Percentiles rank a stretch among this genome's conserved stretches.
Evolutionary conservation across 2,329 filamentous ascomycete genomes (phyloP).

Genomic region (Chaetomiaceae sp.): DNA sequence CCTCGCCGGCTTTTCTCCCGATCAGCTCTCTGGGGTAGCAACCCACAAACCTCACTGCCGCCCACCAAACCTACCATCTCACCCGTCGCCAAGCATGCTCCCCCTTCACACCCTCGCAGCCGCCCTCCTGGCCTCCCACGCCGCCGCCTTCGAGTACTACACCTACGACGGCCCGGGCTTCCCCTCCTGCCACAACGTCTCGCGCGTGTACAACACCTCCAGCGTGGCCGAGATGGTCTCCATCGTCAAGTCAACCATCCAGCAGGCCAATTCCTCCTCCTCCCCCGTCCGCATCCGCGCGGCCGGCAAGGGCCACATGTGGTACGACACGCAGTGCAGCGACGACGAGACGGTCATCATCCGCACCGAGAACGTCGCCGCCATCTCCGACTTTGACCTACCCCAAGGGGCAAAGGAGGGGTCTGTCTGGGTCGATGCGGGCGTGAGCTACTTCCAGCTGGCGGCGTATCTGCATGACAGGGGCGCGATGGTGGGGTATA

Average conservation of each 20-base stretch:
- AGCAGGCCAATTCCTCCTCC: conserved; percentile 32
- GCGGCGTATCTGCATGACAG: conserved; percentile 46
- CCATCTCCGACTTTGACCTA: conserved; percentile 47
- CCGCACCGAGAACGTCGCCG: conserved; percentile 57
- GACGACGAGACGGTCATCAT: conserved; percentile 47
- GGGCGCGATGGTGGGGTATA: conserved; percentile 45
- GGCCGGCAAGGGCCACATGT: conserved; percentile 48
- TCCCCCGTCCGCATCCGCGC: conserved; percentile 44
- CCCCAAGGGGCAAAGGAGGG: conserved; percentile 35
- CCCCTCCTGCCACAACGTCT: conserved; percentile 44
- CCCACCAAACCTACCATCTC: background rate
- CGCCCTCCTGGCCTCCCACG: background rate
- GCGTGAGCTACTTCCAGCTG: conserved; percentile 49
- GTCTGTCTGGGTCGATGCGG: conserved; percentile 46
- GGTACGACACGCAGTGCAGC: conserved; percentile 52
- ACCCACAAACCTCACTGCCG: background rate
- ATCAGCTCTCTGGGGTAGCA: background rate
- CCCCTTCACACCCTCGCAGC: background rate
- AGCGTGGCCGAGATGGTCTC: conserved; percentile 40
- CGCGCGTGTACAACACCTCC: conserved; percentile 40
- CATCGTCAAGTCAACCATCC: conserved; percentile 39
- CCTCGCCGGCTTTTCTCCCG: no score
- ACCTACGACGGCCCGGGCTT: conserved; percentile 48
- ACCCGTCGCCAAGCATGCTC: background rate
- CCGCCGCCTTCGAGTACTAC: conserved; percentile 35